phyloP scores from a whole-genome alignment of 2,329 filamentous ascomycete species.

The Penicillium hesseltinei region DNA sequence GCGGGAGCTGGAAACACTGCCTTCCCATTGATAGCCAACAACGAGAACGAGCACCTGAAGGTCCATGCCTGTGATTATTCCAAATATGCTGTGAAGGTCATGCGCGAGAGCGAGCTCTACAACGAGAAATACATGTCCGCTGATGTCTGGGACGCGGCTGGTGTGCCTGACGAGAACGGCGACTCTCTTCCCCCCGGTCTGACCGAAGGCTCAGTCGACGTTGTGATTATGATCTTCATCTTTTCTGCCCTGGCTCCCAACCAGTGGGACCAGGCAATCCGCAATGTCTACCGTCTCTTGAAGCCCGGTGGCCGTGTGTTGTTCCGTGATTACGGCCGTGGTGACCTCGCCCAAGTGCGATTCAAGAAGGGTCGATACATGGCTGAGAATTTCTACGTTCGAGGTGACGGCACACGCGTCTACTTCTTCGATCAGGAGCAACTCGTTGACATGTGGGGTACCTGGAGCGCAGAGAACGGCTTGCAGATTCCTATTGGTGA shows the following conservation, averaged over 20 bases:
- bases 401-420: conserved; percentile 91
- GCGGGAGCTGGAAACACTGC: conserved; percentile 96
- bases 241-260: conserved; percentile 84
- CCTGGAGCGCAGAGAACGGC: conserved; percentile 41
- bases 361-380: conserved; percentile 95
- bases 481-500: conserved; percentile 23
- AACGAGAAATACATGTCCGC: conserved; percentile 70
- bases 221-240: conserved; percentile 94
- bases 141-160: conserved; percentile 90
- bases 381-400: conserved; percentile 95
- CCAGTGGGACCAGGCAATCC: conserved; percentile 80
- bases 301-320: conserved; percentile 92
- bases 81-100: conserved; percentile 90
- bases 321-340: conserved; percentile 94
- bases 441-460: conserved; percentile 74
- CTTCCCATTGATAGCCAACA: conserved; percentile 82
- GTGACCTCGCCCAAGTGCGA: conserved; percentile 91
- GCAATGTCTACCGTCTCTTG: conserved; percentile 76
- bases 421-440: conserved; percentile 95
- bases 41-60: conserved; percentile 76
- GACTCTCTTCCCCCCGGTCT: conserved; percentile 69
- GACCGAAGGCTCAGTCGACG: conserved; percentile 75
- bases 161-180: conserved; percentile 51
- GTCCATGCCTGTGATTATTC: conserved; percentile 96
- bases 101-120: conserved; percentile 77